Conservation (phyloP, 768 basidiomycete genomes). For the Strobilomyces echinocephalus region DNA sequence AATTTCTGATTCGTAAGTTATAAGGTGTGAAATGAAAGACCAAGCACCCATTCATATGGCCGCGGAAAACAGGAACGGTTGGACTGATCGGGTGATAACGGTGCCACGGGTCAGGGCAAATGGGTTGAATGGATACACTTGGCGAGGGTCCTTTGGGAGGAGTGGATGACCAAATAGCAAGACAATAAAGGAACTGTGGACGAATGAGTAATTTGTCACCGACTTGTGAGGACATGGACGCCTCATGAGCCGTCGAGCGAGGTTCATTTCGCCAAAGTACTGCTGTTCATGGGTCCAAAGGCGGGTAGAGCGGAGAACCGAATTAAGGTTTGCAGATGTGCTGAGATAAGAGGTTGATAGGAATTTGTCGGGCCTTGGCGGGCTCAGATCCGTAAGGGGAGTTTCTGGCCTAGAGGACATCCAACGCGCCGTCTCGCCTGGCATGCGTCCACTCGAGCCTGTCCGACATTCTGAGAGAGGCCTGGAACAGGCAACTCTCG, state of each 20-base stretch:
- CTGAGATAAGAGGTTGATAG: slow-evolving; percentile 26
- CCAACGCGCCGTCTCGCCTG: background rate
- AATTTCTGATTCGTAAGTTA: background rate
- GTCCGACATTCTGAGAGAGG: background rate
- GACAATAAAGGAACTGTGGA: slow-evolving; percentile 9
- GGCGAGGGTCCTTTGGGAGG: background rate
- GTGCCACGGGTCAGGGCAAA: background rate
- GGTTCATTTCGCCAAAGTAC: slow-evolving; percentile 24
- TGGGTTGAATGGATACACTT: background rate
- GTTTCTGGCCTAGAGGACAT: no score
- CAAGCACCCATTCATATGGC: background rate
- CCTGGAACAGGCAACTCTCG: background rate
- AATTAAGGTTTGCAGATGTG: slow-evolving; percentile 18
- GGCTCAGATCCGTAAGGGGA: no score
- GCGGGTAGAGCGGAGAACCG: slow-evolving; percentile 24
- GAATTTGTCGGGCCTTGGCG: background rate
- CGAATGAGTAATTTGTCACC: slow-evolving; percentile 26
- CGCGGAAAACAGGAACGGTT: background rate
- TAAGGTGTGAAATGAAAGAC: slow-evolving; percentile 12
- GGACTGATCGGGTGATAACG: background rate
- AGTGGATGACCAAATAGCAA: slow-evolving; percentile 4
- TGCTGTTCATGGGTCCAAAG: slow-evolving; percentile 8
- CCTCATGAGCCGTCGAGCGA: slow-evolving; percentile 6
- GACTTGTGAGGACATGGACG: slow-evolving; percentile 21
- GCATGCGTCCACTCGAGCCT: background rate